Base-by-base conservation (phyloP, 2,329 filamentous ascomycete genomes). In the Aureobasidium subglaciale region DNA sequence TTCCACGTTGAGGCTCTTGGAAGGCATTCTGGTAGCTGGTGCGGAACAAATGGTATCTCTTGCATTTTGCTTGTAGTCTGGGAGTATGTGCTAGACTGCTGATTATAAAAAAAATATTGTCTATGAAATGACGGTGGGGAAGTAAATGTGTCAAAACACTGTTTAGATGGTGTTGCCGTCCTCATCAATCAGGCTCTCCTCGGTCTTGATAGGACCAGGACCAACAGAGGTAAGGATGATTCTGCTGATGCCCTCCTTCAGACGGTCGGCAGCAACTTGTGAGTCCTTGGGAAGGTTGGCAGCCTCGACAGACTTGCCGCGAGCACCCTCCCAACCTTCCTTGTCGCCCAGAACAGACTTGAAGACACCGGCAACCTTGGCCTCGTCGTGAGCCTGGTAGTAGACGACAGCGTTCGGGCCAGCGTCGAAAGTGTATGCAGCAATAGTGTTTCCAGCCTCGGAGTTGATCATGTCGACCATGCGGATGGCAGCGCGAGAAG, bases 391-490 rank as follows among this genome's bases (percentile, higher is more conserved):
- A 68, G 91, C 87, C 37, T 91, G 81, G 68, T 95, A 97, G 78
- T 99, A 99, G 49, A 99, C 84, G 49, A 99, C 95, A 37, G 90
- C 90, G 73, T 99, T 99, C 55, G 93, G 93, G 52, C 93, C 93
- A 0, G 93, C 93, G 68, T 99, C 93, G 66, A 97, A 99, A 0
- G 93, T 99, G 72, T 99, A 99, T 3, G 93, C 93, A 3, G 89
- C 90, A 16, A 97, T 80, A 0, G 82, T 85, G 73, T 84, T 86
- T 54, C 89, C 90, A 4, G 87, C 89, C 22, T 80, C 79, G 54
- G 79, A 78, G 68, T 99, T 99, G 74, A 97, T 88, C 63, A 85
- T 81, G 75, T 99, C 90, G 27, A 96, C 91, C 15, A 90, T 84
- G 52, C 89, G 81, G 58, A 99, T 89, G 5, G 92, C 90, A 1